Conservation (phyloP, 1,284 basidiomycete species). For the Heterobasidion irregulare region DNA sequence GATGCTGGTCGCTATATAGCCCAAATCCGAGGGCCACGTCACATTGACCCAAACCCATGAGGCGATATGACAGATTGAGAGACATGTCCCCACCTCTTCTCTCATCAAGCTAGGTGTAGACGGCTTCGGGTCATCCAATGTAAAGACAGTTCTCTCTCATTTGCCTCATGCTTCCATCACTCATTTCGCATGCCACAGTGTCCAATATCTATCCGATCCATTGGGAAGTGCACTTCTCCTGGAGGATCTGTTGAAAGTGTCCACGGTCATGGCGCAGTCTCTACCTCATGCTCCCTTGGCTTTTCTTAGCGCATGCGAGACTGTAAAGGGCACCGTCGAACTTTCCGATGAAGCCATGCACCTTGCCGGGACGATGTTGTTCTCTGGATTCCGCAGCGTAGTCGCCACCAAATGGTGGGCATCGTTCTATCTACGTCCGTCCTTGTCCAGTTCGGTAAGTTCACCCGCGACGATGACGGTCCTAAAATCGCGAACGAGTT, state of each 20-base stretch:
- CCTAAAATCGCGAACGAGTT: not conserved
- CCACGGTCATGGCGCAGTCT: not conserved
- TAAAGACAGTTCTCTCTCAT: not conserved
- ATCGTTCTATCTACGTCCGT: not conserved
- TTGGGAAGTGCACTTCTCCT: constrained; percentile 1
- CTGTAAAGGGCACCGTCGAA: not conserved
- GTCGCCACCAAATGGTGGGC: not conserved
- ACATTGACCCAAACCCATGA: not conserved
- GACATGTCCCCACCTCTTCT: not conserved
- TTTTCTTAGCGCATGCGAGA: not conserved
- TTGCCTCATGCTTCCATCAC: constrained; percentile 1
- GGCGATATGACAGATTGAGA: not conserved
- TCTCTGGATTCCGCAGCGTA: not conserved
- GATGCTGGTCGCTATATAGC: not conserved
- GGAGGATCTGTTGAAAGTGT: not conserved
- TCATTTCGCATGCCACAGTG: constrained; percentile 5
- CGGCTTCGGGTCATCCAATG: not conserved
- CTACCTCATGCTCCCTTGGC: not conserved
- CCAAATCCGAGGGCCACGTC: not conserved
- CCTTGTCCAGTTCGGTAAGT: not conserved
- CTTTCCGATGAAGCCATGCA: not conserved
- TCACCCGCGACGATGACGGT: not conserved
- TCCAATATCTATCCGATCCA: constrained; percentile 1
- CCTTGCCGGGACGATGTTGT: not conserved
- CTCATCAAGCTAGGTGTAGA: not conserved